phyloP scores from a whole-genome alignment of 1,139 yeast species.

The Kurtzmaniella quercitrusa region DNA sequence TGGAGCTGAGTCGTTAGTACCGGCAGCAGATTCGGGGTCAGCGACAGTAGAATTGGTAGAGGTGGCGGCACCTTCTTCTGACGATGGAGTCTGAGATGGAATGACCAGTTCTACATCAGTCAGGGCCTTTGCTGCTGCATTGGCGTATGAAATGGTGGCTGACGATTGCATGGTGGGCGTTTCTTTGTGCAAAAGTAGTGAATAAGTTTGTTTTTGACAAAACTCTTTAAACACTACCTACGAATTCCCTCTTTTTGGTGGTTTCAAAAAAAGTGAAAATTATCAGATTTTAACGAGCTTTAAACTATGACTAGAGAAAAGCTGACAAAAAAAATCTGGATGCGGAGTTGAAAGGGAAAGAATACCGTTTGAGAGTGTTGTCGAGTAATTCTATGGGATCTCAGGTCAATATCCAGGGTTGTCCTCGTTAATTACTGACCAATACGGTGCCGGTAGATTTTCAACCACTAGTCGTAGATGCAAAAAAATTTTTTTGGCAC shows the following conservation, averaged over 20 bases:
- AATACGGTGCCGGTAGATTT: neutral
- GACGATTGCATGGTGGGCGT: constrained; percentile 1
- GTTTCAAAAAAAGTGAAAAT: neutral
- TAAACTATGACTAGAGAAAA: neutral
- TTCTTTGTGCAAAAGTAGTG: too few relatives aligned
- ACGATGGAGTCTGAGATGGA: neutral
- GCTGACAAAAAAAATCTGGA: neutral
- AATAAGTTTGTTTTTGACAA: too few relatives aligned
- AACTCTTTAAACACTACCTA: too few relatives aligned
- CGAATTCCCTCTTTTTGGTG: neutral
- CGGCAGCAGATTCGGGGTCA: constrained; percentile 1
- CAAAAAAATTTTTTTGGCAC: constrained; percentile 1
- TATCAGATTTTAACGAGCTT: neutral
- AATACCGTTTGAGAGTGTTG: neutral
- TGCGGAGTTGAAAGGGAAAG: neutral
- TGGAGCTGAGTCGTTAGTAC: constrained; percentile 1
- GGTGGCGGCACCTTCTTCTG: neutral
- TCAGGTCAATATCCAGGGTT: neutral
- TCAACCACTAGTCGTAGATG: constrained; percentile 1
- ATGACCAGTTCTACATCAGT: constrained; percentile 4
- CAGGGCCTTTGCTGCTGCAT: constrained; percentile 35
- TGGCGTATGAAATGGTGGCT: constrained; percentile 32
- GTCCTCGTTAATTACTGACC: neutral
- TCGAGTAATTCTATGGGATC: neutral
- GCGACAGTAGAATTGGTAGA: neutral